phyloP scores from a whole-genome alignment of 2,329 filamentous ascomycete genomes.

The Domatiomyces globalis region DNA sequence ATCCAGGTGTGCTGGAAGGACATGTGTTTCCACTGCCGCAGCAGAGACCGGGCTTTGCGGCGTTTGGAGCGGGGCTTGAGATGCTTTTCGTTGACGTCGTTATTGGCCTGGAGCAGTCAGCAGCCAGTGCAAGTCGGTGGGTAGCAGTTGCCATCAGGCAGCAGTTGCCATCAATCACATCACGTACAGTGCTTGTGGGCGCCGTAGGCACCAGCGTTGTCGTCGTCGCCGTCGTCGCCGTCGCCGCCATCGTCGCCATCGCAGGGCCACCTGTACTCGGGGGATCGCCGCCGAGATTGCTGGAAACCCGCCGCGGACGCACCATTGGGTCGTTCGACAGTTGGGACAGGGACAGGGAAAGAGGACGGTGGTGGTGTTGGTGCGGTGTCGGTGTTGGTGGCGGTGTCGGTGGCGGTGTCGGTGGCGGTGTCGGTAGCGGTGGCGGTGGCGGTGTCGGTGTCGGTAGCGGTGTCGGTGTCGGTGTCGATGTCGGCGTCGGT shows the following conservation, averaged over 20 bases:
- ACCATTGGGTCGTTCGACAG: conserved; percentile 4
- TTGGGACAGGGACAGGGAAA: not conserved
- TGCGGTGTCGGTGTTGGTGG: too few species aligned
- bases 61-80: conserved; percentile 29
- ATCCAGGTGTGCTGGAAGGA: conserved; percentile 38
- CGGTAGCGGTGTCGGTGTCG: too few species aligned
- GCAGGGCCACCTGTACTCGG: conserved; percentile 33
- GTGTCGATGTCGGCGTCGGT: too few species aligned
- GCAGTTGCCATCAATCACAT: not conserved
- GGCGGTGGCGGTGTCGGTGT: too few species aligned
- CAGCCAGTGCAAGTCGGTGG: not conserved
- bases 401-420: too few species aligned
- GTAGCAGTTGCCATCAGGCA: not conserved
- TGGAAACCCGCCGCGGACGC: conserved; percentile 29
- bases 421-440: too few species aligned
- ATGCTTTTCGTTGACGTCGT: conserved; percentile 7
- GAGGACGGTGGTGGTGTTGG: too few species aligned
- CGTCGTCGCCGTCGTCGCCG: conserved; percentile 10
- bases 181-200: not conserved
- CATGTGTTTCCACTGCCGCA: conserved; percentile 30
- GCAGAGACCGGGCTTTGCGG: conserved; percentile 29
- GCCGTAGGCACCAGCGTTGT: not conserved
- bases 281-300: conserved; percentile 33
- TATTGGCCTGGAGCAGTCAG: conserved; percentile 4
- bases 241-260: conserved; percentile 31